Percentiles rank a stretch among this genome's conserved stretches.
These are phyloP conservation scores for Lunasporangiospora selenospora DNA, from an alignment of 192 early-diverging fungal species.

Conservation along the genomic window DNA sequence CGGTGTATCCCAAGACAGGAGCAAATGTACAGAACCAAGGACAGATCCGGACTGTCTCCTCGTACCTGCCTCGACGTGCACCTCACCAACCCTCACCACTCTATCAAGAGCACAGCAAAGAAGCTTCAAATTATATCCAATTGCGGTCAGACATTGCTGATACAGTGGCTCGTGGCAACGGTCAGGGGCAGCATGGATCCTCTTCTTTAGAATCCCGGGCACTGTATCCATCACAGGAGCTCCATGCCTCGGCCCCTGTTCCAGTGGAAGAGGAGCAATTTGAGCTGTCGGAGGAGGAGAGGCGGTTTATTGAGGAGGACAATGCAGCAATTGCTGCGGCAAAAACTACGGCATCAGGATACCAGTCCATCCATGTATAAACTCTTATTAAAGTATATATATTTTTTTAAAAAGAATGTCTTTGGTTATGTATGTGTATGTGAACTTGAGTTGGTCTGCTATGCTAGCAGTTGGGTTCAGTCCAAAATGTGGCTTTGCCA, in stretches of 20 bases:
- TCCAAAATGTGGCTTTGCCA: too few relatives aligned
- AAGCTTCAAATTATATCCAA: slow-evolving; percentile 21
- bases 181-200: too few relatives aligned
- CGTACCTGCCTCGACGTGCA: slow-evolving; percentile 27
- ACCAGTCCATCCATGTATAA: slow-evolving; percentile 11
- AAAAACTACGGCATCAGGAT: slow-evolving; percentile 5
- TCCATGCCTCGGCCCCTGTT: neutral
- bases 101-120: slow-evolving; percentile 14
- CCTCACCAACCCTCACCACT: slow-evolving; percentile 27
- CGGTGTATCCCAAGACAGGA: slow-evolving; percentile 17
- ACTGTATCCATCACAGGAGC: slow-evolving; percentile 25
- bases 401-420: too few relatives aligned
- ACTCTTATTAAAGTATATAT: too few relatives aligned
- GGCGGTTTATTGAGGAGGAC: slow-evolving; percentile 45
- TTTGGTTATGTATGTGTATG: too few relatives aligned
- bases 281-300: slow-evolving; percentile 45
- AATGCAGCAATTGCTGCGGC: slow-evolving; percentile 25
- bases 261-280: slow-evolving; percentile 23
- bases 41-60: slow-evolving; percentile 42
- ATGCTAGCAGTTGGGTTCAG: too few relatives aligned
- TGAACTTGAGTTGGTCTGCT: too few relatives aligned
- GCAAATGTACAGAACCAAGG: slow-evolving; percentile 34
- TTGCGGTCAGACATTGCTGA: slow-evolving; percentile 16
- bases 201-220: slow-evolving; percentile 11
- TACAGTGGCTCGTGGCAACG: too few relatives aligned